A percentile compares a stretch with the other conserved stretches of the same genome.
Evolutionary conservation across 1,284 basidiomycete species (phyloP).

Genomic region (Jaminaea rosea): DNA sequence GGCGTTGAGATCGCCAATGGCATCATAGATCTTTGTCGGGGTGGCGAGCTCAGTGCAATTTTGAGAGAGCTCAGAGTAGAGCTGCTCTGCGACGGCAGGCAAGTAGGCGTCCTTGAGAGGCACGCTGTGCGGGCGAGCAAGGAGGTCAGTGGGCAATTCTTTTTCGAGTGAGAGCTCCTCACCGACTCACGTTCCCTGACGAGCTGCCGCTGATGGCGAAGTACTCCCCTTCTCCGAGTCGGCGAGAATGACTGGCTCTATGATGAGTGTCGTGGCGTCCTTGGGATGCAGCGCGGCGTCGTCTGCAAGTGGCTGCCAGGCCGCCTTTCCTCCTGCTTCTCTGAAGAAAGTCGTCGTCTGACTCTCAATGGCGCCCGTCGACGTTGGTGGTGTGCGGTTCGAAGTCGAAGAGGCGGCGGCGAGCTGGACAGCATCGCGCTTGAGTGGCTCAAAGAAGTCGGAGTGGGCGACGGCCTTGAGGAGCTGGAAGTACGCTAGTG

Average conservation of each 20-base stretch:
- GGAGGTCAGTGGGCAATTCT: no score
- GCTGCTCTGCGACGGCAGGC: background rate
- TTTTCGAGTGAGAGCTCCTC: no score
- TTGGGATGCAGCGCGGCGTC: no score
- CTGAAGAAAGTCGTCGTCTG: no score
- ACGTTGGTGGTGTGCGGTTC: no score
- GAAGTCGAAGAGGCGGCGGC: slow-evolving; percentile 17
- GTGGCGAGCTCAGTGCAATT: background rate
- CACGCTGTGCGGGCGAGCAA: slow-evolving; percentile 1
- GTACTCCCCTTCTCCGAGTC: slow-evolving; percentile 23
- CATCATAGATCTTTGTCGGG: background rate
- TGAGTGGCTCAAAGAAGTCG: slow-evolving; percentile 48
- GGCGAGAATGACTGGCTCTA: slow-evolving; percentile 29
- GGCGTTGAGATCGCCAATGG: background rate
- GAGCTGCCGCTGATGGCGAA: no score
- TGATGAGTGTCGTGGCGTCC: slow-evolving; percentile 14
- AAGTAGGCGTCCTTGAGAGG: slow-evolving; percentile 1
- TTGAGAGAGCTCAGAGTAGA: background rate
- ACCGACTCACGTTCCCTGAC: no score
- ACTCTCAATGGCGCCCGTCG: no score
- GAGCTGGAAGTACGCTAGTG: slow-evolving; percentile 83
- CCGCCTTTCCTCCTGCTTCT: no score
- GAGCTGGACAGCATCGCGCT: slow-evolving; percentile 21
- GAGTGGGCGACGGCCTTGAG: slow-evolving; percentile 67
- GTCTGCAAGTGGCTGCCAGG: no score